phyloP scores from a whole-genome alignment of 495 filamentous ascomycete genomes.

The Xylaria telfairii region DNA sequence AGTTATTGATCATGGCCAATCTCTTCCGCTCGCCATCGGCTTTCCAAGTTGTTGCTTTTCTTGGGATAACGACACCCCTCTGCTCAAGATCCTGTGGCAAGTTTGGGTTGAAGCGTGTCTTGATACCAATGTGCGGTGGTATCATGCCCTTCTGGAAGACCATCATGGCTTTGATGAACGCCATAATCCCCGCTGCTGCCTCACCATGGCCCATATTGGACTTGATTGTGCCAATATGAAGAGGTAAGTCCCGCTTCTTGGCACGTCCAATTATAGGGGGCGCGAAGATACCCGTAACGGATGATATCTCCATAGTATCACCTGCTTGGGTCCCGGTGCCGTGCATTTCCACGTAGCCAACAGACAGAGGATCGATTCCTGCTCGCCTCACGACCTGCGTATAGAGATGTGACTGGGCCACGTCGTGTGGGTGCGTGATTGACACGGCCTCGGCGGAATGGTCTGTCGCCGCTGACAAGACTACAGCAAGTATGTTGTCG shows the following conservation, averaged over 20 bases:
- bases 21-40: constrained; percentile 46
- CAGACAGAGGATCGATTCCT: constrained; percentile 58
- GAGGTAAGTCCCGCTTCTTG: constrained; percentile 57
- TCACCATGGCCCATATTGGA: constrained; percentile 82
- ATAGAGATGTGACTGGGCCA: constrained; percentile 64
- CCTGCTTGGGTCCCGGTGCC: constrained; percentile 75
- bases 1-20: constrained; percentile 59
- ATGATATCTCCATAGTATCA: constrained; percentile 68
- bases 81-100: constrained; percentile 44
- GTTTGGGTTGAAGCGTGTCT: constrained; percentile 59
- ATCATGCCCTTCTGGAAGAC: constrained; percentile 76
- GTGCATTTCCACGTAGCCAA: constrained; percentile 74
- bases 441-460: constrained; percentile 54
- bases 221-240: constrained; percentile 73
- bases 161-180: constrained; percentile 73
- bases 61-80: constrained; percentile 55
- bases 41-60: constrained; percentile 46
- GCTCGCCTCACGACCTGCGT: constrained; percentile 61
- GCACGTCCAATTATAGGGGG: constrained; percentile 35
- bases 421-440: constrained; percentile 68
- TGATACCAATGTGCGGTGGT: constrained; percentile 76
- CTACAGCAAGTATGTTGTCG: constrained; percentile 50
- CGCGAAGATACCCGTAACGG: constrained; percentile 71
- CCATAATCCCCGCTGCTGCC: constrained; percentile 68
- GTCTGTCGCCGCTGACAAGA: constrained; percentile 46